Evolutionary conservation across 208 protist genomes (phyloP).

Genomic region (Acanthamoeba royreba): DNA sequence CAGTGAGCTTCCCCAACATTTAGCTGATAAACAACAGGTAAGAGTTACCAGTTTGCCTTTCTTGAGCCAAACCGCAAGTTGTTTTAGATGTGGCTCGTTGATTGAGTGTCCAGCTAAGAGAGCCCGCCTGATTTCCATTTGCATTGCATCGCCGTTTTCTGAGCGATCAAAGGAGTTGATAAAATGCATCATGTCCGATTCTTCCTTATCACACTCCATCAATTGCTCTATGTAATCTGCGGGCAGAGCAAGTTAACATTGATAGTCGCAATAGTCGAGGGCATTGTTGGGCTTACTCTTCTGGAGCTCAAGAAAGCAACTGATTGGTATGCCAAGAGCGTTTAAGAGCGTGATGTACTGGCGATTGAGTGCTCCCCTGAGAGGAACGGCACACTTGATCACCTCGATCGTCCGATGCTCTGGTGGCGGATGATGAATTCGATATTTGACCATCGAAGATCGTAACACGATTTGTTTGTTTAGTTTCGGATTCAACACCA

Average conservation of each 20-base stretch:
- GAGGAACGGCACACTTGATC: background rate
- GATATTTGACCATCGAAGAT: slow-evolving; percentile 21
- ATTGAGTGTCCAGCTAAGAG: background rate
- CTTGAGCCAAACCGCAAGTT: background rate
- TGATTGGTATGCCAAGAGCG: background rate
- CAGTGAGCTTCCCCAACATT: background rate
- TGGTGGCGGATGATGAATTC: background rate
- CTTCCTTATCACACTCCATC: background rate
- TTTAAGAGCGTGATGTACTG: slow-evolving; percentile 17
- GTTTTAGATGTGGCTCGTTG: background rate
- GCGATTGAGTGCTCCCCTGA: background rate
- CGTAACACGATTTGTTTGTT: background rate
- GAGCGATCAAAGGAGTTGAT: background rate
- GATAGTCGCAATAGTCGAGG: background rate
- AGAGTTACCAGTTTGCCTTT: background rate
- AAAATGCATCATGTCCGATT: background rate
- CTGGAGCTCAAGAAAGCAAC: background rate
- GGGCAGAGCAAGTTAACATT: background rate
- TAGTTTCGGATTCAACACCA: background rate
- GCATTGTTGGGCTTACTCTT: background rate
- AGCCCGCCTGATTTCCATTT: background rate
- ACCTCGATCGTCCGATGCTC: background rate
- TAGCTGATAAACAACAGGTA: background rate
- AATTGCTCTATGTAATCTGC: background rate
- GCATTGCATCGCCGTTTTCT: background rate